These are phyloP conservation scores for Phytopythium chamaehyphon DNA, from an alignment of 352 stramenopile species.

Conservation along the genomic window DNA sequence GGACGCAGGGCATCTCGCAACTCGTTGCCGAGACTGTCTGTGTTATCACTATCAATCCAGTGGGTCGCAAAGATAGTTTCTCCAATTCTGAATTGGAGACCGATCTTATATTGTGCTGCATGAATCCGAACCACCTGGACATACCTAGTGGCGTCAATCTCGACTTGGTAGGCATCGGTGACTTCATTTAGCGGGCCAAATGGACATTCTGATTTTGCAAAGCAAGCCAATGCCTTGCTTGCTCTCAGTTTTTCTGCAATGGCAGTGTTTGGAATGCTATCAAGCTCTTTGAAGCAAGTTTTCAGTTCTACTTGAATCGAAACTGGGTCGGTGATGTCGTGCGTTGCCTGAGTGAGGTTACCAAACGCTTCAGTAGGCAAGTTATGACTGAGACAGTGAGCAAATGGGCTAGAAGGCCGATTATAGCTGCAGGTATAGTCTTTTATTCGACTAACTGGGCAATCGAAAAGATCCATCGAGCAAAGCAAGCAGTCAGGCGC, in stretches of 20 bases:
- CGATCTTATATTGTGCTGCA: slow-evolving; percentile 4
- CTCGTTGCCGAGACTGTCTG: no score
- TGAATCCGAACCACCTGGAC: slow-evolving; percentile 13
- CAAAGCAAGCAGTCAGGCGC: slow-evolving; percentile 12
- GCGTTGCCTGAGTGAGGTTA: no score
- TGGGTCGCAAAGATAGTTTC: background rate
- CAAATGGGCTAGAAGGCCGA: slow-evolving; percentile 7
- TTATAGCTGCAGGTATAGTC: slow-evolving; percentile 13
- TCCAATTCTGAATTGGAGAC: slow-evolving; percentile 8
- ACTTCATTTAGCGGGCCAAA: slow-evolving; percentile 17
- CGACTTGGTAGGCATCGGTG: background rate
- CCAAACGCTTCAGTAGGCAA: no score
- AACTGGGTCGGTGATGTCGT: no score
- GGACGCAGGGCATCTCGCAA: background rate
- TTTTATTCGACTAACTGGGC: slow-evolving; percentile 1
- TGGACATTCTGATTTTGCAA: slow-evolving; percentile 11
- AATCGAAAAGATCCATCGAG: slow-evolving; percentile 10
- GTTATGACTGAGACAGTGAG: slow-evolving; percentile 6
- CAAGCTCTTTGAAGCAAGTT: no score
- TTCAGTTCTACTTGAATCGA: no score
- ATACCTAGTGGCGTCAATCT: slow-evolving; percentile 12
- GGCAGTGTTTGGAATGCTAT: slow-evolving; percentile 2
- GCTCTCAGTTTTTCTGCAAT: slow-evolving; percentile 5
- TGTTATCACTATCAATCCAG: no score
- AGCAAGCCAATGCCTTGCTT: slow-evolving; percentile 8